These are phyloP conservation scores for Podila horticola DNA, from an alignment of 192 early-diverging fungal genomes.

Conservation along the genomic window DNA sequence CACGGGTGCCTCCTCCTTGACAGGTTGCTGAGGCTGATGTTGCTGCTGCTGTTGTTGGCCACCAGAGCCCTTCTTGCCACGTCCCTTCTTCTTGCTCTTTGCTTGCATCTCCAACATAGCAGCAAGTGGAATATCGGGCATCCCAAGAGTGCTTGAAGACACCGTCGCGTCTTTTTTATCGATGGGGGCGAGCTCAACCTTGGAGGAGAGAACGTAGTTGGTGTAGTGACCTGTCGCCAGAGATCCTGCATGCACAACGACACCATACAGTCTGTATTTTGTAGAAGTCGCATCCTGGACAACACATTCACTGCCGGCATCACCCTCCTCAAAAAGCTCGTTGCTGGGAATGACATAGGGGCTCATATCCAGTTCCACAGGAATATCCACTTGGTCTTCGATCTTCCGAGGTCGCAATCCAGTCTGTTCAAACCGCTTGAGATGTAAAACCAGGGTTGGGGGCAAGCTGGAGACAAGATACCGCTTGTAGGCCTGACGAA, in stretches of 20 bases:
- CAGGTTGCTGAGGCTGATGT: not conserved
- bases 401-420: conserved; percentile 35
- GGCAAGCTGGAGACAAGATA: conserved; percentile 50
- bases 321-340: conserved; percentile 20
- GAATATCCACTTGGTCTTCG: conserved; percentile 50
- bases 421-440: conserved; percentile 57
- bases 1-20: not conserved
- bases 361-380: conserved; percentile 45
- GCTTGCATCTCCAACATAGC: conserved; percentile 11
- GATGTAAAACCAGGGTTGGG: conserved; percentile 51
- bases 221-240: conserved; percentile 56
- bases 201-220: conserved; percentile 49
- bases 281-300: not conserved
- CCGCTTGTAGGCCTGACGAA: conserved; percentile 51
- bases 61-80: not conserved
- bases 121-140: conserved; percentile 31
- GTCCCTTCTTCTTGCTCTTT: conserved; percentile 17
- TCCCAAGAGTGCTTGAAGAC: not conserved
- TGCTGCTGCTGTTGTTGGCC: not conserved
- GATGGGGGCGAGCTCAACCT: conserved; percentile 19
- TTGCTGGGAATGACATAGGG: conserved; percentile 43
- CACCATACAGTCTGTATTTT: conserved; percentile 55
- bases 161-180: not conserved
- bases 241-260: conserved; percentile 54
- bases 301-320: conserved; percentile 1